phyloP scores from a whole-genome alignment of 768 basidiomycete genomes.

The Dioszegia crocea region DNA sequence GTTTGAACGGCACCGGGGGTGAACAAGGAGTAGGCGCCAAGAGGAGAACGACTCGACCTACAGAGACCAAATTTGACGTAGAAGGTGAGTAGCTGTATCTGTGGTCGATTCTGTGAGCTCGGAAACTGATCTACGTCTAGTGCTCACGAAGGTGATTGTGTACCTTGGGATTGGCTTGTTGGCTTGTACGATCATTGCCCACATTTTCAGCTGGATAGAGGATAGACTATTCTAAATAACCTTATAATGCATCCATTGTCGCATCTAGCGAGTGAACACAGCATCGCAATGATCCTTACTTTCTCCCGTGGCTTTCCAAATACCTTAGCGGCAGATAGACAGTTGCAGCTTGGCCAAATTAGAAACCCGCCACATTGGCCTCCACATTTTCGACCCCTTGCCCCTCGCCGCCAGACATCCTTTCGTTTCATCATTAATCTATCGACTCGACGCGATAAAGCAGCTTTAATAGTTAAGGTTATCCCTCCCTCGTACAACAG shows the following conservation, averaged over 20 bases:
- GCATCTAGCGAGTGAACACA: too few species aligned
- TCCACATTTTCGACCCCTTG: slow-evolving; percentile 9
- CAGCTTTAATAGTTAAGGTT: not conserved
- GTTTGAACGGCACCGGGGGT: not conserved
- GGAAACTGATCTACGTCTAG: slow-evolving; percentile 50
- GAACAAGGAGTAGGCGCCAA: not conserved
- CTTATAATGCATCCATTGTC: not conserved
- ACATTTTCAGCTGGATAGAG: slow-evolving; percentile 29
- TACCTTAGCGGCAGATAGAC: not conserved
- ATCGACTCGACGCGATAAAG: not conserved
- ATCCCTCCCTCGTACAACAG: not conserved
- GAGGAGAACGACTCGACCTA: slow-evolving; percentile 5
- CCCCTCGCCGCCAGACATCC: not conserved
- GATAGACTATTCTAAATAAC: not conserved
- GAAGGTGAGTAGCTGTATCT: slow-evolving; percentile 18
- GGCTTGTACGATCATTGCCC: slow-evolving; percentile 61
- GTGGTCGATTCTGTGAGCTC: not conserved
- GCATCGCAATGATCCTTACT: too few species aligned
- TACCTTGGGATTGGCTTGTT: slow-evolving; percentile 80
- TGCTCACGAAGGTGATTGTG: slow-evolving; percentile 83
- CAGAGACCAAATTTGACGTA: slow-evolving; percentile 41
- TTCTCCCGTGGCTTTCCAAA: too few species aligned
- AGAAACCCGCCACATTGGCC: slow-evolving; percentile 1
- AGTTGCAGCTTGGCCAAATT: not conserved
- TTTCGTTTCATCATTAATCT: not conserved